Evolutionary conservation across 768 basidiomycete species (phyloP).

Genomic region (Rhodotorula diobovata): DNA sequence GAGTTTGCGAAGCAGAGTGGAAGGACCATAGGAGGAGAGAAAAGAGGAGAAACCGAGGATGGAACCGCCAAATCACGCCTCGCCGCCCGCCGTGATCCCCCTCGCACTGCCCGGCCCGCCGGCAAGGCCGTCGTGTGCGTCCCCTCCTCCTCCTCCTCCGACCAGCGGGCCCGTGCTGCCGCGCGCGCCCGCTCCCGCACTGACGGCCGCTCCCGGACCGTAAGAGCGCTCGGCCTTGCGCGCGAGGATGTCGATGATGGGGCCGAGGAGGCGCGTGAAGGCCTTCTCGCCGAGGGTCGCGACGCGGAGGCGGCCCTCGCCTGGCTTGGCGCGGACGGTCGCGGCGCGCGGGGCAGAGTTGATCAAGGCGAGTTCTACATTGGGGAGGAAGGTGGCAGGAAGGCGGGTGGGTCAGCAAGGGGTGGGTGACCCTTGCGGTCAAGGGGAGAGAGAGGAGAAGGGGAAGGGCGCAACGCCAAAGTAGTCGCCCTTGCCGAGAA

Average conservation of each 20-base stretch:
- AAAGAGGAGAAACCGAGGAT: background rate
- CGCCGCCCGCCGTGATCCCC: conserved; percentile 3
- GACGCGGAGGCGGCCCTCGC: conserved; percentile 67
- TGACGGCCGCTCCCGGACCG: conserved; percentile 30
- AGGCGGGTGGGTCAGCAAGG: too few relatives aligned
- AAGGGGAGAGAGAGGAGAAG: background rate
- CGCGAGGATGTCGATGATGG: conserved; percentile 43
- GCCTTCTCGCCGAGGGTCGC: conserved; percentile 88
- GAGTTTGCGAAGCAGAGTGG: too few relatives aligned
- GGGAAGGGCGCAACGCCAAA: conserved; percentile 74
- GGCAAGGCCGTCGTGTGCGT: background rate
- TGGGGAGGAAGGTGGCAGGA: conserved; percentile 9
- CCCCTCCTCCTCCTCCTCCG: background rate
- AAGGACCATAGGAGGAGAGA: background rate
- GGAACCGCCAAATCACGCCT: background rate
- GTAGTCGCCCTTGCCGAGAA: conserved; percentile 84
- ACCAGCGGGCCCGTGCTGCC: background rate
- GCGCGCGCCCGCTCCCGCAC: background rate
- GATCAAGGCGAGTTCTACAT: conserved; percentile 79
- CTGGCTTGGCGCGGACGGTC: conserved; percentile 69
- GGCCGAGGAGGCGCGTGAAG: conserved; percentile 84
- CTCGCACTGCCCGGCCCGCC: background rate
- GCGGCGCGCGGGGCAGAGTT: conserved; percentile 86
- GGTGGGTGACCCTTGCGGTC: too few relatives aligned
- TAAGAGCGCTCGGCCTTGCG: conserved; percentile 42